Base-by-base conservation (phyloP, 257 asterid species). In the Nicotiana otophora region DNA sequence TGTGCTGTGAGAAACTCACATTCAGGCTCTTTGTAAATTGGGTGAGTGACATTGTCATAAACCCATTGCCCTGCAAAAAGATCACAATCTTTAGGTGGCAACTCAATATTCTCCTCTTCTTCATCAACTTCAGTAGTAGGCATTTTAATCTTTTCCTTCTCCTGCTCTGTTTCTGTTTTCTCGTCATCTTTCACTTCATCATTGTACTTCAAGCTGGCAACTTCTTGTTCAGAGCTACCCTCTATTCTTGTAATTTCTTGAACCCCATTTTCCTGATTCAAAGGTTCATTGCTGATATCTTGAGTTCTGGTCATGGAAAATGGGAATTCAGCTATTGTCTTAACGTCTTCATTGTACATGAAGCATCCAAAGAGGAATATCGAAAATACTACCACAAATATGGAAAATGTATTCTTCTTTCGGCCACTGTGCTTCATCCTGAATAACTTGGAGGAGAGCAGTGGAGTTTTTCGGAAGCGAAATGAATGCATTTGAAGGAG, bases 1-100 rank as follows among this genome's bases (percentile, higher is more conserved):
- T 95, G 98, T 10, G 88, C 95, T 7, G 98, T 95, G 60, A 95
- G 83, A 81, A 91, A 93, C 33, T 91, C 95, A 66, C 98, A 95
- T 36, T 89, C 77, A 2, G 91, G 91, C 65, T 95, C 98, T 81
- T 78, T 89, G 68, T 95, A 95, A 19, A 93, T 70, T 0, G 97
- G 98, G 28, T 90, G 88, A 1, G 90, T 85, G 2, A 85, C 65
- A 64, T 93, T 90, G 78, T 95, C 97, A 17, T 88, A 84, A 42
- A 93, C 92, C 98, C 98, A 95, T 65, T 91, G 19, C 36, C 98
- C 98, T 0, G 82, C 83, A 34, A 89, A 95, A 61, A 93, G 85
- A 80, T 95, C 98, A 26, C 97, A 95, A 1, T 89, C 93, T 19
- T 91, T 87, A 3, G 93, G 91, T 8, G 95, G 93, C 36, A 94